Conservation (phyloP, 768 basidiomycete genomes). For the Pisolithus marmoratus region DNA sequence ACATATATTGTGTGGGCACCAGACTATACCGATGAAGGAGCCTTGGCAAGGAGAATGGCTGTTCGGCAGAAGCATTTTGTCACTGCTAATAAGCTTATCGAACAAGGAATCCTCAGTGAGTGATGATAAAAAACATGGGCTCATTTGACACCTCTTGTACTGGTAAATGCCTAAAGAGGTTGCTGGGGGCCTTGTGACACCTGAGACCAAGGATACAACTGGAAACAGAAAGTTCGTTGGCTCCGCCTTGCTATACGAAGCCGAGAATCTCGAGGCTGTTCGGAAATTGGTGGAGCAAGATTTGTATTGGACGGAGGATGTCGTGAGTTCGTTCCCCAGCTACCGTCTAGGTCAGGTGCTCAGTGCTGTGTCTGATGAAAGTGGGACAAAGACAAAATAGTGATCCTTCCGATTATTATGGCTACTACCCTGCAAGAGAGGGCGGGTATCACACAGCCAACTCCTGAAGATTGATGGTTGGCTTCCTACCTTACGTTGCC, state of each 20-base stretch:
- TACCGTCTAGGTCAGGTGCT: background rate
- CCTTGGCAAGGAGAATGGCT: constrained; percentile 49
- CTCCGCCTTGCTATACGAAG: constrained; percentile 52
- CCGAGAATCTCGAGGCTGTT: constrained; percentile 43
- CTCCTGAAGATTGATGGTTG: constrained; percentile 12
- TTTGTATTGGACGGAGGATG: constrained; percentile 36
- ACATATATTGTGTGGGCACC: constrained; percentile 55
- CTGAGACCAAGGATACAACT: constrained; percentile 46
- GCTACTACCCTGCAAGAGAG: constrained; percentile 30
- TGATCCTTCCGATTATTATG: constrained; percentile 41
- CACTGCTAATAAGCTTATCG: constrained; percentile 35
- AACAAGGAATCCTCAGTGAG: constrained; percentile 48
- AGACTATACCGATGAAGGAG: constrained; percentile 55
- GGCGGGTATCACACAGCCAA: constrained; percentile 18
- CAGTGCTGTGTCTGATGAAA: constrained; percentile 15
- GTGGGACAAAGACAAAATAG: constrained; percentile 56
- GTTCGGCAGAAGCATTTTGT: constrained; percentile 51
- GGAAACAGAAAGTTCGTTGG: constrained; percentile 54
- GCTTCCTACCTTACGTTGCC: background rate
- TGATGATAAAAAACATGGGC: background rate
- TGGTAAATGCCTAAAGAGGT: constrained; percentile 31
- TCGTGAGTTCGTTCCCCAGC: constrained; percentile 29
- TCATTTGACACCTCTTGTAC: background rate
- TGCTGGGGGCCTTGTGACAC: constrained; percentile 53
- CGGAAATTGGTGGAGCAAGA: constrained; percentile 36